phyloP scores from a whole-genome alignment of 1,284 basidiomycete genomes.

The Boletus albobrunnescens region DNA sequence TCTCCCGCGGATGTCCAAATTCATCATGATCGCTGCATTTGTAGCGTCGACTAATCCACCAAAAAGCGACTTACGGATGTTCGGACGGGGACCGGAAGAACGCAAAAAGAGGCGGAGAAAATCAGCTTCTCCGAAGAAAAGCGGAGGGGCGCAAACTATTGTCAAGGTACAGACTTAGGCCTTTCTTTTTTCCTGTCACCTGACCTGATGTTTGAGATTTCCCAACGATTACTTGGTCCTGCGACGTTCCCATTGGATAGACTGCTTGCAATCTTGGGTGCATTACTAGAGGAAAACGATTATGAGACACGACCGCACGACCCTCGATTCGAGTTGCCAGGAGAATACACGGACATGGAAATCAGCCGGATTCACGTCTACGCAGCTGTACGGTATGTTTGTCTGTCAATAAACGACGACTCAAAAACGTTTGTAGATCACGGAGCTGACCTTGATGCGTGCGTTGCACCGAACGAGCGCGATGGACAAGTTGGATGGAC shows the following conservation, averaged over 20 bases:
- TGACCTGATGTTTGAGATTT: constrained; percentile 43
- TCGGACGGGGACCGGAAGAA: constrained; percentile 67
- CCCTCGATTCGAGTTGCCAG: constrained; percentile 49
- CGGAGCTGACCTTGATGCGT: constrained; percentile 65
- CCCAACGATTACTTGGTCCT: constrained; percentile 80
- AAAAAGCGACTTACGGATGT: constrained; percentile 78
- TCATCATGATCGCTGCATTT: constrained; percentile 78
- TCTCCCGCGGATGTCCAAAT: constrained; percentile 64
- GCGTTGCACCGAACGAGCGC: constrained; percentile 66
- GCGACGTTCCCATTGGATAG: constrained; percentile 79
- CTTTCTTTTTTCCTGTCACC: background rate
- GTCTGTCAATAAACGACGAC: background rate
- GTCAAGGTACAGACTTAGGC: constrained; percentile 43
- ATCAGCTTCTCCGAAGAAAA: constrained; percentile 41
- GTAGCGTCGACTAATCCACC: constrained; percentile 85
- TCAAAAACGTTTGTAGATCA: constrained; percentile 45
- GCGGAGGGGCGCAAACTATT: constrained; percentile 36
- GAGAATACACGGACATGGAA: constrained; percentile 69
- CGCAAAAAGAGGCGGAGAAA: constrained; percentile 54
- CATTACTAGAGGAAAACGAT: constrained; percentile 80
- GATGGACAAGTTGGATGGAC: constrained; percentile 64
- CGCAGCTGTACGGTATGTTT: constrained; percentile 44
- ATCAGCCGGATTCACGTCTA: constrained; percentile 55
- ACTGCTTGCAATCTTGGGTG: constrained; percentile 78
- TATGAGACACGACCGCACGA: constrained; percentile 45